Conservation (phyloP, 2,329 filamentous ascomycete species). For the Paracamarosporium sp. region DNA sequence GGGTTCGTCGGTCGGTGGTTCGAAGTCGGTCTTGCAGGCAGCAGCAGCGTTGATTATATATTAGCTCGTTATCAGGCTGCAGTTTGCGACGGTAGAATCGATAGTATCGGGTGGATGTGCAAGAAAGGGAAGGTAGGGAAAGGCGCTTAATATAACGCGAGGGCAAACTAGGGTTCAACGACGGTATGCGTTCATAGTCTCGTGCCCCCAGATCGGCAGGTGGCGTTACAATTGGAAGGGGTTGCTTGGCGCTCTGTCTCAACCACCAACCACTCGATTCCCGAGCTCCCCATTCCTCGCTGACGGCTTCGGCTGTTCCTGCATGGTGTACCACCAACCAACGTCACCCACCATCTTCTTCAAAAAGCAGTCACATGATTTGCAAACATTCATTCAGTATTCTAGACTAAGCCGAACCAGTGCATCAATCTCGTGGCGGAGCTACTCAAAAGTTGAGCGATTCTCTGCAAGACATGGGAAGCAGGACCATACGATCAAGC, state of each 20-base stretch:
- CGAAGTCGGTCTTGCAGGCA: constrained; percentile 3
- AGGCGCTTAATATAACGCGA: background rate
- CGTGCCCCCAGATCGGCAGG: constrained; percentile 10
- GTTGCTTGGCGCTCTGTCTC: background rate
- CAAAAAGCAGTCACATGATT: background rate
- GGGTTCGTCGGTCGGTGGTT: constrained; percentile 62
- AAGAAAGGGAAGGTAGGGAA: constrained; percentile 6
- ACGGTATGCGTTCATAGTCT: constrained; percentile 3
- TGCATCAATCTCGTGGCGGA: constrained; percentile 1
- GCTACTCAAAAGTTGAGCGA: background rate
- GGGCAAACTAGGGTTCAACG: background rate
- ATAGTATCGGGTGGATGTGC: background rate
- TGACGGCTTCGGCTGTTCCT: background rate
- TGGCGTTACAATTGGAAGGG: constrained; percentile 7
- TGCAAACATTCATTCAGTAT: background rate
- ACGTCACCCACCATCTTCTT: background rate
- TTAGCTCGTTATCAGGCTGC: background rate
- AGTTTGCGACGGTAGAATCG: background rate
- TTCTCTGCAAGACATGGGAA: background rate
- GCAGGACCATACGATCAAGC: background rate
- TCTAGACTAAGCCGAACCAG: background rate
- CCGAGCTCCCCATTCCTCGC: background rate
- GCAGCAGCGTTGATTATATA: background rate
- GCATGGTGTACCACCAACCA: background rate
- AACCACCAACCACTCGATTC: background rate